A percentile compares a stretch with the other conserved stretches of the same genome.
These are phyloP conservation scores for Coniochaeta pulveracea DNA, from an alignment of 2,329 filamentous ascomycete species.

Conservation along the genomic window DNA sequence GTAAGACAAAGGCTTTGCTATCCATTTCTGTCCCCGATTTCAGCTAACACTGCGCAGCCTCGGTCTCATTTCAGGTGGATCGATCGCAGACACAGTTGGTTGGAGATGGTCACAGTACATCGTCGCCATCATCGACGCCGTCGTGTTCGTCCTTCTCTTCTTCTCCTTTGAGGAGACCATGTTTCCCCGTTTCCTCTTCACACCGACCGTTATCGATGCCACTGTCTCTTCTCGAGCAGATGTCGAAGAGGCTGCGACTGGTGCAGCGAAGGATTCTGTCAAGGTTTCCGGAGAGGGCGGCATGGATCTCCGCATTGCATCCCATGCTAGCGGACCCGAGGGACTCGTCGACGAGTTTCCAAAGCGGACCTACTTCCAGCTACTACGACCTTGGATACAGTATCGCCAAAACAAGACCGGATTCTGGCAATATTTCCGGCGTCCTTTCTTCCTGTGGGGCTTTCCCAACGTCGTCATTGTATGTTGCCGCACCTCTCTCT, in stretches of 20 bases:
- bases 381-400: slow-evolving; percentile 12
- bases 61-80: slow-evolving; percentile 23
- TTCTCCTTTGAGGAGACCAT: slow-evolving; percentile 18
- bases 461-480: slow-evolving; percentile 24
- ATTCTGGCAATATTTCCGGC: slow-evolving; percentile 24
- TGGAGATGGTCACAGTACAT: slow-evolving; percentile 20
- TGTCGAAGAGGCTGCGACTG: not conserved
- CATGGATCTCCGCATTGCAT: not conserved
- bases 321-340: not conserved
- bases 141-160: slow-evolving; percentile 7
- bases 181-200: slow-evolving; percentile 7
- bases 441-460: slow-evolving; percentile 24
- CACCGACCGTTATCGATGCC: not conserved
- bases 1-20: not conserved
- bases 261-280: not conserved
- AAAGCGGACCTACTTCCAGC: slow-evolving; percentile 11
- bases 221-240: not conserved
- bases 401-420: slow-evolving; percentile 23
- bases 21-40: not conserved
- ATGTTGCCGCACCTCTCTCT: not conserved
- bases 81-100: slow-evolving; percentile 20
- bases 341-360: slow-evolving; percentile 7
- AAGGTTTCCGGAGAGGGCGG: slow-evolving; percentile 1
- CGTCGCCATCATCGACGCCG: slow-evolving; percentile 15
- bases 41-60: slow-evolving; percentile 7